Evolutionary conservation across 192 early-diverging fungal species (phyloP), one percentile per base, ranked within the genome.

Genomic region (Diversispora eburnea): DNA sequence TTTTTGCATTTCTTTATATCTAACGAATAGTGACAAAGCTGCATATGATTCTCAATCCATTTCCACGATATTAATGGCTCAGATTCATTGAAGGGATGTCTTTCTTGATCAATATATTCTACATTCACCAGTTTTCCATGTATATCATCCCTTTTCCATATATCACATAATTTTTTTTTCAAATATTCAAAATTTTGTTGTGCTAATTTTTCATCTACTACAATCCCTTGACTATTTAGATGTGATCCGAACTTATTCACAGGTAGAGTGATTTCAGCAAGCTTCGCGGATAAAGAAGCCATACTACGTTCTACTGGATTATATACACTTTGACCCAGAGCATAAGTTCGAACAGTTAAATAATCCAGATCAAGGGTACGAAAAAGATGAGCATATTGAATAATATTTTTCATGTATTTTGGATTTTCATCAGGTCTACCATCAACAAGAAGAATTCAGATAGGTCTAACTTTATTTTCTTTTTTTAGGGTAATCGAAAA

Each of bases 261-360:
- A n/a, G 39, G 9, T 65, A 65, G 46, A 6, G 17, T 5, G 20
- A 65, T 65, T 6, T 3, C 5, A 1, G 63, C 63, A 6, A 65
- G 25, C 42, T 47, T 65, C 3, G 13, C 63, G 5, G 63, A 65
- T 46, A 65, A 43, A 1, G 43, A 19, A 19, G 15, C 12, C 12
- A 65, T 65, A 47, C 45, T 65, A 15, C 43, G 0, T 8, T 65
- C 43, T n/a, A 65, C 45, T 0, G 19, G 45, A 9, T 65, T 65
- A 22, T 46, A 65, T 5, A 13, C 43, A 46, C 42, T 46, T n/a
- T 65, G n/a, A 3, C 13, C 39, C 3, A 8, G 17, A 17, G 41
- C 63, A 65, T 65, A 42, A 6, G 19, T 65, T 65, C 42, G 45
- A 7, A 65, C n/a, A 20, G 41, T n/a, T n/a, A 65, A 19, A 65